Conservation (phyloP, 1,284 basidiomycete species). For the Trichosporon inkin region DNA sequence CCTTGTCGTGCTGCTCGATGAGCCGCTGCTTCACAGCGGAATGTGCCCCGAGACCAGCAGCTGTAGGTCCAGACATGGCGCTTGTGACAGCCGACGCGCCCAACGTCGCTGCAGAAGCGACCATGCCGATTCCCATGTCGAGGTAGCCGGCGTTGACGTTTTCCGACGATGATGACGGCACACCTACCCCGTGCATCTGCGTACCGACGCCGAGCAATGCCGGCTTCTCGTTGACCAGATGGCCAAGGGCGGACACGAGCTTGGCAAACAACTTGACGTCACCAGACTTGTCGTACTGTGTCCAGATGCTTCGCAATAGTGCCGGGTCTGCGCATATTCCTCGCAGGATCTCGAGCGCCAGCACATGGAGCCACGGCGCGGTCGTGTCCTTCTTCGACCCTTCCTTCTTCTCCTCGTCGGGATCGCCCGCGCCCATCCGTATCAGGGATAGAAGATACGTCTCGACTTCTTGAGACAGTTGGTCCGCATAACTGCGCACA, state of each 20-base stretch:
- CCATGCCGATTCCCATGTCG: conserved; percentile 73
- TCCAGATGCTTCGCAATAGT: conserved; percentile 74
- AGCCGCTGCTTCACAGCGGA: conserved; percentile 82
- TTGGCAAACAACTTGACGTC: conserved; percentile 67
- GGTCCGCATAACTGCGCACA: conserved; percentile 81
- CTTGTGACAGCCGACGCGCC: conserved; percentile 66
- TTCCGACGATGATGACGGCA: conserved; percentile 44
- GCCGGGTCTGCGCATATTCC: conserved; percentile 80
- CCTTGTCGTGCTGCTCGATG: conserved; percentile 95
- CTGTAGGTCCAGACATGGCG: conserved; percentile 62
- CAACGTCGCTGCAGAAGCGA: conserved; percentile 73
- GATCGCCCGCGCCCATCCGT: conserved; percentile 68
- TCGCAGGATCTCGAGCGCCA: conserved; percentile 86
- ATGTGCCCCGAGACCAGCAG: conserved; percentile 62
- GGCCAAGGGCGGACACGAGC: conserved; percentile 75
- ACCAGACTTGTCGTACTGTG: conserved; percentile 64
- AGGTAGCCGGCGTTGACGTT: conserved; percentile 48
- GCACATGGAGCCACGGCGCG: conserved; percentile 79
- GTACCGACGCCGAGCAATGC: conserved; percentile 69
- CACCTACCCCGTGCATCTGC: conserved; percentile 74
- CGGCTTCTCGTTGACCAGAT: conserved; percentile 81
- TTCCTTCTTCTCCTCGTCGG: conserved; percentile 35
- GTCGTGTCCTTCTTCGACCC: conserved; percentile 25
- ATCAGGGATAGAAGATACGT: conserved; percentile 79
- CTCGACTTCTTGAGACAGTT: conserved; percentile 74